Evolutionary conservation across 257 asterid genomes (phyloP), one percentile per base, ranked within the genome.

Genomic region (Nicotiana noctiflora): DNA sequence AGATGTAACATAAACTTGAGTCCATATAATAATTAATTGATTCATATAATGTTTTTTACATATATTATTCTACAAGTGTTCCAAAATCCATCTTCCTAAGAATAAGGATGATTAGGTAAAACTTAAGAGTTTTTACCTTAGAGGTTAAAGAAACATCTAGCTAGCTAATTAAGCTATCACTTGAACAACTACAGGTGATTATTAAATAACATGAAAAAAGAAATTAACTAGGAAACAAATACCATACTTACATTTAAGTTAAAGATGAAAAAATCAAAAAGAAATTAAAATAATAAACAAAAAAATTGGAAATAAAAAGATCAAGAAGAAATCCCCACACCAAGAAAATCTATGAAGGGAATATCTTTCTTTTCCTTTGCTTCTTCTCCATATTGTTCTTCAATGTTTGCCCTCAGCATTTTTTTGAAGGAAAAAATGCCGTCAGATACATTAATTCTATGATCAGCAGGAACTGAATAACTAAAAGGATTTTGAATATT

Each of bases 281-380:
- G 34, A 75, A 66, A 56, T 34, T 78, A 61, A 78, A 79, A 74
- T 19, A 37, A 32, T 57, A 59, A 27, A 78, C 25, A 72, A 65
- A 70, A 19, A 44, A 21, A 44, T 40, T 40, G 46, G 57, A 37
- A 67, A 12, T 34, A 46, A 60, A 6, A 66, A 75, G 70, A 82
- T 88, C 87, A 86, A 80, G 94, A 90, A 76, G 97, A 89, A 44
- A 86, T 89, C 46, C 98, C 98, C 66, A 94, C 98, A 57, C 98
- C 98, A 85, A 94, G 98, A 89, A 94, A 94, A 89, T 94, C 98
- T 56, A 94, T 94, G 89, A 94, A 93, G 53, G 96, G 93, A 55
- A 90, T 89, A 68, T 86, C 92, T 46, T 90, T 88, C 85, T 84
- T 90, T 65, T 80, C 84, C 18, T 75, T 62, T 17, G 90, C 46